These are phyloP conservation scores for Colletotrichum echinochloae DNA, from an alignment of 2,329 filamentous ascomycete genomes.

Conservation along the genomic window DNA sequence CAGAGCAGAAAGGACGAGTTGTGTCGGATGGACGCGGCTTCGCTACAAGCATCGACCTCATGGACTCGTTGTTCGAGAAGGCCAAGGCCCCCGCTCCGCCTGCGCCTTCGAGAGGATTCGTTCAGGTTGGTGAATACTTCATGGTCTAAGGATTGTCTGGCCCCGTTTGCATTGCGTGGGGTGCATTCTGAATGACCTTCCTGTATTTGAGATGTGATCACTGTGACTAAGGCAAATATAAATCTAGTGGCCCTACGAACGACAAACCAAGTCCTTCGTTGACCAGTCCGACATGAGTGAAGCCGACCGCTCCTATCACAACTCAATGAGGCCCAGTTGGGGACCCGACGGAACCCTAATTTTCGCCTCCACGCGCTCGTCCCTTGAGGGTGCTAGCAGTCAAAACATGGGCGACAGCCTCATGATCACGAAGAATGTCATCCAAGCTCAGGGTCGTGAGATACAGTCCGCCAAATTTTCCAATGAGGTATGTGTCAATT, in stretches of 20 bases:
- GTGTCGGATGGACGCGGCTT: constrained; percentile 73
- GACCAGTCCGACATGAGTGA: constrained; percentile 71
- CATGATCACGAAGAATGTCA: constrained; percentile 64
- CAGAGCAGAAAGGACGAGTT: constrained; percentile 47
- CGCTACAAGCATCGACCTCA: constrained; percentile 91
- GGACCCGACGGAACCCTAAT: constrained; percentile 79
- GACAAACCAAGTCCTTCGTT: constrained; percentile 77
- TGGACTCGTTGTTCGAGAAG: constrained; percentile 92
- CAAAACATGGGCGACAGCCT: constrained; percentile 61
- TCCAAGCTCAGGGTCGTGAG: constrained; percentile 74
- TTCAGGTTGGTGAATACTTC: constrained; percentile 82
- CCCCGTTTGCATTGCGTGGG: background rate
- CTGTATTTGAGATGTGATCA: constrained; percentile 50
- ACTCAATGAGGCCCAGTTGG: constrained; percentile 83
- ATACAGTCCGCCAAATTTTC: constrained; percentile 74
- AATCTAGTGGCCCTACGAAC: constrained; percentile 86
- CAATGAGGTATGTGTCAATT: constrained; percentile 58
- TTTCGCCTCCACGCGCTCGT: constrained; percentile 56
- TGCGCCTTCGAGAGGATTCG: constrained; percentile 74
- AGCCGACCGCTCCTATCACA: constrained; percentile 76
- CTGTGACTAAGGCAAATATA: constrained; percentile 55
- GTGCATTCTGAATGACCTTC: constrained; percentile 10
- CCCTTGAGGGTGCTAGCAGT: constrained; percentile 12
- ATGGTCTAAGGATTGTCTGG: constrained; percentile 42
- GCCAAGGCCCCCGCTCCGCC: constrained; percentile 69